Evolutionary conservation across 2,329 filamentous ascomycete species (phyloP).

Genomic region (Verticillium albo-atrum): DNA sequence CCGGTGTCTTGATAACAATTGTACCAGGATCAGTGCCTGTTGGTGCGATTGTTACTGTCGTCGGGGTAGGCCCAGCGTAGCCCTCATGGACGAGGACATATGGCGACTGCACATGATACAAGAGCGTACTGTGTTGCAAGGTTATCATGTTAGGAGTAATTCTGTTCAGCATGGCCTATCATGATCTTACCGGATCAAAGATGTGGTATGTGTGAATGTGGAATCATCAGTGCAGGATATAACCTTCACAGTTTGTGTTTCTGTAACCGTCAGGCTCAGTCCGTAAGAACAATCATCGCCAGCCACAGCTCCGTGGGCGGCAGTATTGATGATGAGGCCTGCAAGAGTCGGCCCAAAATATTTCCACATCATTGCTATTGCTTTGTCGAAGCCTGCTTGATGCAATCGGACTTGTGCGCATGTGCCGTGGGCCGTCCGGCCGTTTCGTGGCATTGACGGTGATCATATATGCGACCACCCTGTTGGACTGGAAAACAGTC

Average conservation of each 20-base stretch:
- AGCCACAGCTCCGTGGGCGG: no score
- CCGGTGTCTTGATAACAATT: background rate
- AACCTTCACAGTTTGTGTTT: background rate
- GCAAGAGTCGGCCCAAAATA: no score
- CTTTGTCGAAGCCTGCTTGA: no score
- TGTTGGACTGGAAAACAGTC: no score
- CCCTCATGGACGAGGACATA: background rate
- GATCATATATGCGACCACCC: no score
- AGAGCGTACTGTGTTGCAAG: background rate
- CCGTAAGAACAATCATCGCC: no score
- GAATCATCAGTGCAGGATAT: background rate
- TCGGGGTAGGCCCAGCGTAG: background rate
- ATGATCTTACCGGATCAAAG: background rate
- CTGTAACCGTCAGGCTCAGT: background rate
- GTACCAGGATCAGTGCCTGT: background rate
- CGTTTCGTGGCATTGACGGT: no score
- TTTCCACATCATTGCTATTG: no score
- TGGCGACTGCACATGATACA: background rate
- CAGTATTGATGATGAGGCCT: no score
- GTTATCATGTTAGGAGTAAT: background rate
- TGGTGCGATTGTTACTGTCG: background rate
- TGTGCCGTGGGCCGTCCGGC: no score
- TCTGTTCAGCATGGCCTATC: background rate
- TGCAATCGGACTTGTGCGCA: no score
- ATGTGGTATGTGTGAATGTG: background rate